Base-by-base conservation (phyloP, 2,329 filamentous ascomycete genomes). In the Alternaria hordeiaustralica region DNA sequence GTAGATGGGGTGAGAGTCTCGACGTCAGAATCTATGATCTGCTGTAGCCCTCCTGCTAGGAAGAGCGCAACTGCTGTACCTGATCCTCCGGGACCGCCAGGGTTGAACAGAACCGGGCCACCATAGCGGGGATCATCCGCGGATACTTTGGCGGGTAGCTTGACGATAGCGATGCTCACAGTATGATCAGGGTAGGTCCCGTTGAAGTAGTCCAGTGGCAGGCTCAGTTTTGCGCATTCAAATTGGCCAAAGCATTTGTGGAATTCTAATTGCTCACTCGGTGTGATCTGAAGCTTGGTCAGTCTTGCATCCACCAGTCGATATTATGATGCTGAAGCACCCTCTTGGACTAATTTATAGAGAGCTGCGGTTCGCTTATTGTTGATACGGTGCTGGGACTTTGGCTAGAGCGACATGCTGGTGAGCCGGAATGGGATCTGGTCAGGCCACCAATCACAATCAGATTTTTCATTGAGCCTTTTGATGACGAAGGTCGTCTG, bases 21-120 rank as follows among this genome's bases (percentile, higher is more conserved):
- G 4, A 66, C 55, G 18, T 56, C 50, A 13, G 73, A 70, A 59
- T 79, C 79, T 10, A 78, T 73, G 23, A 79, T 62, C 15, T 60
- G 64, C 53, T 76, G 78, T 18, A 80, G 43, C 5, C 65, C 20
- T 15, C 60, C 61, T 13, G 74, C 80, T 23, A 63, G 25, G 8
- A 50, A 6, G 5, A 77, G 58, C 3, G 79, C 74, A 18, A 79
- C 72, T 4, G 66, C 57, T 13, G 80, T 71, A 25, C 82, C 82
- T 10, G 79, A 76, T 13, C 80, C 82, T 23, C 82, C 81, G 2
- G 82, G 82, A 2, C 82, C 82, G 6, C 82, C 82, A 9, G 82
- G 82, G 41, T 84, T 84, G 62, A 82, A 64, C 11, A 84, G 60
- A 8, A 83, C 69, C 3, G 81, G 76, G 2, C 81, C 81, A n/a